These are phyloP conservation scores for Clavispora vitiphila DNA, from an alignment of 805 yeast species.

Conservation along the genomic window DNA sequence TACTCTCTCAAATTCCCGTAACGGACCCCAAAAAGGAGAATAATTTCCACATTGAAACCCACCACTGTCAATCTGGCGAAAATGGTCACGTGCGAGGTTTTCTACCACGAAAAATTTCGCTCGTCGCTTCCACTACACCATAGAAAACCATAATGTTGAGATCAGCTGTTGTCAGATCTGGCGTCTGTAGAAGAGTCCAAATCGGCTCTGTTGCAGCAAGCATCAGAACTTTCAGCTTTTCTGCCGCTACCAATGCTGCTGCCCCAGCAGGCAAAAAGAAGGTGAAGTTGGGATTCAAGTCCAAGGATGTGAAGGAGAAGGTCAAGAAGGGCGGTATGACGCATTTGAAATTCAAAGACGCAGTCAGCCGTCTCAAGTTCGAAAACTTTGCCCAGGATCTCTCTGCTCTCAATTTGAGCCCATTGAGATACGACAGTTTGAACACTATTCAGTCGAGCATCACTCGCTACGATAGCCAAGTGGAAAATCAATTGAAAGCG, in stretches of 20 bases:
- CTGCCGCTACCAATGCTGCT: constrained; percentile 10
- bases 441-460: constrained; percentile 11
- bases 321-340: constrained; percentile 39
- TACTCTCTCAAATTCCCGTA: no score
- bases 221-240: constrained; percentile 7
- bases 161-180: constrained; percentile 8
- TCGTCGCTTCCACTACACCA: not conserved
- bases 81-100: not conserved
- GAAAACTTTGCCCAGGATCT: constrained; percentile 27
- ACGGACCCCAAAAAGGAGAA: no score
- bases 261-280: constrained; percentile 20
- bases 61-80: not conserved
- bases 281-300: constrained; percentile 20
- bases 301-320: constrained; percentile 16
- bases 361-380: constrained; percentile 29
- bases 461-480: constrained; percentile 34
- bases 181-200: constrained; percentile 2
- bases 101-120: constrained; percentile 6
- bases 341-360: constrained; percentile 34
- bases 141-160: constrained; percentile 8
- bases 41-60: no score
- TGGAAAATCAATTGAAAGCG: constrained; percentile 40
- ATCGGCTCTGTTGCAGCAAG: constrained; percentile 2
- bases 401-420: constrained; percentile 6
- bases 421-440: constrained; percentile 12